Evolutionary conservation across 2,329 filamentous ascomycete species (phyloP).

Genomic region (Talaromyces sp.): DNA sequence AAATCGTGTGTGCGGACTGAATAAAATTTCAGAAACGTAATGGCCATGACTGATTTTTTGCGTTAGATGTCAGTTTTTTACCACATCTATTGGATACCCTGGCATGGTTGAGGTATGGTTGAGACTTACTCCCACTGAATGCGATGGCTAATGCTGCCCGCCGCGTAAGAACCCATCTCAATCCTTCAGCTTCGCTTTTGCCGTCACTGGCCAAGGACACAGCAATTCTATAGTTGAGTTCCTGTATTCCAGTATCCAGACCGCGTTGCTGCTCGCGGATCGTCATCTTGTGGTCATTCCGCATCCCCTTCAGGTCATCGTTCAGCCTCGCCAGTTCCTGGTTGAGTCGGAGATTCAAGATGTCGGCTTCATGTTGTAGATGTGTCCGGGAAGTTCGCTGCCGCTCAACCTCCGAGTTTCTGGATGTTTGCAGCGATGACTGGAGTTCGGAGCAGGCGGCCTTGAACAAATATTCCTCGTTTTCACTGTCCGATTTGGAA

Average conservation of each 20-base stretch:
- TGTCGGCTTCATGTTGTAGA: slow-evolving; percentile 92
- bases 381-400: slow-evolving; percentile 77
- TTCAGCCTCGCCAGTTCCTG: slow-evolving; percentile 78
- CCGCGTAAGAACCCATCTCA: slow-evolving; percentile 76
- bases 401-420: slow-evolving; percentile 70
- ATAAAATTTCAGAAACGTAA: slow-evolving; percentile 41
- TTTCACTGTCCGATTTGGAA: slow-evolving; percentile 88
- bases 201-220: slow-evolving; percentile 83
- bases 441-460: slow-evolving; percentile 89
- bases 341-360: slow-evolving; percentile 73
- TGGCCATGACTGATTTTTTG: slow-evolving; percentile 38
- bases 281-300: slow-evolving; percentile 91
- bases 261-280: slow-evolving; percentile 81
- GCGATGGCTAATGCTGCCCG: slow-evolving; percentile 58
- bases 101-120: not conserved
- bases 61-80: not conserved
- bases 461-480: slow-evolving; percentile 88
- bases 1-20: slow-evolving; percentile 33
- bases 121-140: slow-evolving; percentile 41
- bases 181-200: slow-evolving; percentile 83
- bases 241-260: slow-evolving; percentile 83
- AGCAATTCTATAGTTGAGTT: slow-evolving; percentile 94
- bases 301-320: slow-evolving; percentile 90
- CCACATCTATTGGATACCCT: not conserved
- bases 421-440: slow-evolving; percentile 75